Conservation (phyloP, 1,284 basidiomycete species). For the Papiliotrema laurentii region DNA sequence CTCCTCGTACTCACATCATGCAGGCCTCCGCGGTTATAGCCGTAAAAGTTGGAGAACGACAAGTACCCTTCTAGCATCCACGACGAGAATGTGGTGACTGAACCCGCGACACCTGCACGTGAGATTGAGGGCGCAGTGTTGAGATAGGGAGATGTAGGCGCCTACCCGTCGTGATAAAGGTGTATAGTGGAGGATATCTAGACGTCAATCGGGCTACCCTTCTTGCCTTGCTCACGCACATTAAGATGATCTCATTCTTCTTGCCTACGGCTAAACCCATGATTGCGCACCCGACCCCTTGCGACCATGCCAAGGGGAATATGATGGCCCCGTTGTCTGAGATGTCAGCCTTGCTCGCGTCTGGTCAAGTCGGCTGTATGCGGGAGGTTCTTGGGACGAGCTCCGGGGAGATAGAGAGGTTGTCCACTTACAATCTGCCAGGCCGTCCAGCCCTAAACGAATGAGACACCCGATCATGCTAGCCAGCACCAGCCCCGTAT, state of each 20-base stretch:
- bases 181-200: constrained; percentile 83
- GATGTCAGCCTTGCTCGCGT: not conserved
- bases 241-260: constrained; percentile 65
- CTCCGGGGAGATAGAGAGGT: not conserved
- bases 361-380: not conserved
- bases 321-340: constrained; percentile 60
- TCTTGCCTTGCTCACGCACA: constrained; percentile 57
- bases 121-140: not conserved
- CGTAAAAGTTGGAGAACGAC: constrained; percentile 71
- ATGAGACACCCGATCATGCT: constrained; percentile 74
- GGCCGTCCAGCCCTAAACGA: constrained; percentile 66
- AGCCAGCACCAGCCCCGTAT: constrained; percentile 65
- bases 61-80: constrained; percentile 89
- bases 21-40: constrained; percentile 62
- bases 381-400: not conserved
- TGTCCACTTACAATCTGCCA: constrained; percentile 50
- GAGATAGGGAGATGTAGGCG: not conserved
- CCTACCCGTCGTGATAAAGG: constrained; percentile 78
- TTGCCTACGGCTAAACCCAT: constrained; percentile 75
- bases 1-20: constrained; percentile 62
- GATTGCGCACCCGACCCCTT: constrained; percentile 82
- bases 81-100: constrained; percentile 89
- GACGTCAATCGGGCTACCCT: not conserved
- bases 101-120: constrained; percentile 80
- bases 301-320: constrained; percentile 80